phyloP scores from a whole-genome alignment of 352 stramenopile species.

The Globisporangium lucens region DNA sequence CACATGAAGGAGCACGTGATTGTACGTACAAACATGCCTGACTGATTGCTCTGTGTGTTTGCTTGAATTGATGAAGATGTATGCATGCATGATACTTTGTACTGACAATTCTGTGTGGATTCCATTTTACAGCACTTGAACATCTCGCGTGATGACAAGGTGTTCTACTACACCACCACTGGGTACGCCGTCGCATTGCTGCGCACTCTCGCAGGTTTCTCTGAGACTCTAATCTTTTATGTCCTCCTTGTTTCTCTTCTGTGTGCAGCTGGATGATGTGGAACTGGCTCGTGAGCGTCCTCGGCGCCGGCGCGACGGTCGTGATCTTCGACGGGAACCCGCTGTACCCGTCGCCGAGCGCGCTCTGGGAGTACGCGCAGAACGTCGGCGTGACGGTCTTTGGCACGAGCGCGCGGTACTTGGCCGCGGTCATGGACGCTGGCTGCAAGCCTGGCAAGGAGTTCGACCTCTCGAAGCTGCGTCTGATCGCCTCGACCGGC shows the following conservation, averaged over 20 bases:
- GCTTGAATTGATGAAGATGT: not conserved
- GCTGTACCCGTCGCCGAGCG: constrained; percentile 47
- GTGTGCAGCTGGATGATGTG: constrained; percentile 80
- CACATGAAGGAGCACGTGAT: constrained; percentile 81
- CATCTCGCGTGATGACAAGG: constrained; percentile 52
- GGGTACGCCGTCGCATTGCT: constrained; percentile 20
- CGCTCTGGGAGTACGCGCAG: constrained; percentile 63
- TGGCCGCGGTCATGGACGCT: constrained; percentile 72
- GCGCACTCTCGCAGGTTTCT: not conserved
- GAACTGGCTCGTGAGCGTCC: constrained; percentile 80
- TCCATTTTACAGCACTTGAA: constrained; percentile 50
- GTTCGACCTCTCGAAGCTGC: constrained; percentile 66
- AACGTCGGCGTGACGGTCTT: constrained; percentile 65
- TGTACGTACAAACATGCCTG: constrained; percentile 26
- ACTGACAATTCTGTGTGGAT: not conserved
- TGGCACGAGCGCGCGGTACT: constrained; percentile 70
- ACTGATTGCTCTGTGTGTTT: not conserved
- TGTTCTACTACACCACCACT: constrained; percentile 84
- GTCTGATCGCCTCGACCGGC: constrained; percentile 65
- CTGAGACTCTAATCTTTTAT: not conserved
- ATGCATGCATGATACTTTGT: not conserved
- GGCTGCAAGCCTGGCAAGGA: constrained; percentile 54
- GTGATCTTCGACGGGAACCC: constrained; percentile 81
- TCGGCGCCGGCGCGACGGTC: constrained; percentile 67
- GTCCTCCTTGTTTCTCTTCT: not conserved